Conservation (phyloP, 2,329 filamentous ascomycete species). For the Scedosporium apiospermum region DNA sequence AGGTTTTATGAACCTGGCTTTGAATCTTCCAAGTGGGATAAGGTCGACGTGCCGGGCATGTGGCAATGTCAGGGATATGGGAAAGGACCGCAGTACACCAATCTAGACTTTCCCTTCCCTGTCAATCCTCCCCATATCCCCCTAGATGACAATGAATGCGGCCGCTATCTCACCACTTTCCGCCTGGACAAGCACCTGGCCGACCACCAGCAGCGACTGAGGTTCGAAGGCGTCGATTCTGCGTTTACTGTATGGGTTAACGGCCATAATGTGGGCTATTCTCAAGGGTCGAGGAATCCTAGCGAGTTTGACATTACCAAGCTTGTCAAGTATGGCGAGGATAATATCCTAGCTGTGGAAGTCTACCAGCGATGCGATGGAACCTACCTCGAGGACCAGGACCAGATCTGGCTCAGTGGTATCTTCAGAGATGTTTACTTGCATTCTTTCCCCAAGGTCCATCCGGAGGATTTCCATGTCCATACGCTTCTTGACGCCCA, state of each 20-base stretch:
- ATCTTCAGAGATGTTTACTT: conserved; percentile 64
- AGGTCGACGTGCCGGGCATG: conserved; percentile 55
- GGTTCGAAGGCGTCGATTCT: conserved; percentile 67
- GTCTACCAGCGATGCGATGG: conserved; percentile 68
- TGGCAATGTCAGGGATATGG: conserved; percentile 65
- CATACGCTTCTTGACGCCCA: conserved; percentile 45
- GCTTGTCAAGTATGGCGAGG: conserved; percentile 29
- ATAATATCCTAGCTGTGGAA: conserved; percentile 53
- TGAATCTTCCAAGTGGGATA: conserved; percentile 28
- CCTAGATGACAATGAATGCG: conserved; percentile 54
- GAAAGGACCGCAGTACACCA: conserved; percentile 57
- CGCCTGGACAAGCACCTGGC: conserved; percentile 34
- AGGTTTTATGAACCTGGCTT: conserved; percentile 27
- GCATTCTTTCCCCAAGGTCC: conserved; percentile 46
- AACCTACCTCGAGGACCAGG: conserved; percentile 62
- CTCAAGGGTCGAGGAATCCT: conserved; percentile 62
- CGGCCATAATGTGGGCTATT: conserved; percentile 57
- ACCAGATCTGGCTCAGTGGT: conserved; percentile 59
- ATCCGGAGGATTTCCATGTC: conserved; percentile 47
- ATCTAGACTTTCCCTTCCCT: conserved; percentile 57
- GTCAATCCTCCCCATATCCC: conserved; percentile 57
- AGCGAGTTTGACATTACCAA: conserved; percentile 62
- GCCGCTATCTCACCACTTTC: conserved; percentile 53
- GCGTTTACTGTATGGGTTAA: conserved; percentile 66
- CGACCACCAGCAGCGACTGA: conserved; percentile 52